Evolutionary conservation across 257 asterid species (phyloP), one percentile per base, ranked within the genome.

Genomic region (Plantago elongata): DNA sequence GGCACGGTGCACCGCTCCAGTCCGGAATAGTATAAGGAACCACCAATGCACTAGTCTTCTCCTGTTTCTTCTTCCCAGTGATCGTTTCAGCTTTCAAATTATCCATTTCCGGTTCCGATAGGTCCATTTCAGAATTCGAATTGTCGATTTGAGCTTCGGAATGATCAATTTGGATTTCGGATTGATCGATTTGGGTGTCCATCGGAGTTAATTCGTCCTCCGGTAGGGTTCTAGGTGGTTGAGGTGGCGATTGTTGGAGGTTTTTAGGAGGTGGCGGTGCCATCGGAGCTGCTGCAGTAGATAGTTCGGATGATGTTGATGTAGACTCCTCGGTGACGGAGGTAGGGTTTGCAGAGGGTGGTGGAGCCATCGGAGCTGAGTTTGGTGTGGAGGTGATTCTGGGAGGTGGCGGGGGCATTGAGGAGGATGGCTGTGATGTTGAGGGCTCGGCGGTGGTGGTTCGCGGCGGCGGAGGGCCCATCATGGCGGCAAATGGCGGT

Each of bases 1-100:
- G 93, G 68, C 77, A 74, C 0, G 99, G 99, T 3, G 89, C 60
- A 0, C 76, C 96, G 61, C 87, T 83, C 99, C 99, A 92, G 37
- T 75, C 64, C 0, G 99, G 99, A 62, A 84, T 77, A 10, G 85
- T 74, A 71, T 91, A 91, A 42, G 97, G 94, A 62, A 76, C 95
- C 34, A 75, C 72, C 45, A 76, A 69, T 46, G 44, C 63, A 76
- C 71, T 46, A 44, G 61, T 67, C 60, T 57, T 63, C 52, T 58
- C 79, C 62, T 77, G 82, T 43, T 58, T 62, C 49, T 75, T 64
- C 74, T 65, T 75, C 54, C 40, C 40, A 34, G 7, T 3, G 40
- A 7, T 34, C 7, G 7, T 67, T 8, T 73, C 68, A 38, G 64
- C 13, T 22, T 18, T 66, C 17, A 70, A 57, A 38, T 52, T 56